A percentile compares a stretch with the other conserved stretches of the same genome.
phyloP scores from a whole-genome alignment of 2,329 filamentous ascomycete genomes.

The Trichothecium roseum region DNA sequence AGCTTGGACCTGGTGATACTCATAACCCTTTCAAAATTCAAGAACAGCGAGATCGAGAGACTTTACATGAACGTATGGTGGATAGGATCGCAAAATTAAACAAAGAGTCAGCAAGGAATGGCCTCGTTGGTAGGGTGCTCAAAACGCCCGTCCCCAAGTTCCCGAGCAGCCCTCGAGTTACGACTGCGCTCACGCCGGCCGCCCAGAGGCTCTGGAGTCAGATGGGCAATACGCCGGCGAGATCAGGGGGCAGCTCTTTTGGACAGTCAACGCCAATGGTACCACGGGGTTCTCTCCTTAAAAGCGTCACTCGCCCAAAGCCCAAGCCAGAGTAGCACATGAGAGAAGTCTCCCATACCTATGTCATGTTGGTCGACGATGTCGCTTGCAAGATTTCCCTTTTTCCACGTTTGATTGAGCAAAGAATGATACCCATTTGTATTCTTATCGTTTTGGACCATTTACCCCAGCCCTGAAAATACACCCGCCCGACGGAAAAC shows the following conservation, averaged over 20 bases:
- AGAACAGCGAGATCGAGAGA: constrained; percentile 66
- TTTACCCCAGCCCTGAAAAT: no score
- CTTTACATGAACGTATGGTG: constrained; percentile 76
- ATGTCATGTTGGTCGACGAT: no score
- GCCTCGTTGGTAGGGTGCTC: constrained; percentile 48
- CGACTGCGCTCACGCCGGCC: constrained; percentile 58
- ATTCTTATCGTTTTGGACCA: background rate
- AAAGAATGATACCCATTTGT: background rate
- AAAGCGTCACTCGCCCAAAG: constrained; percentile 17
- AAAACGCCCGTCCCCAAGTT: constrained; percentile 59
- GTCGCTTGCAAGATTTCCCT: no score
- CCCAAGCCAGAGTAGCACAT: constrained; percentile 10
- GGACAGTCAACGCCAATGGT: constrained; percentile 25
- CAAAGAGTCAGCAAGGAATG: constrained; percentile 47
- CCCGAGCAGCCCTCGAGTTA: constrained; percentile 51
- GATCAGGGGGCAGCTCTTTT: constrained; percentile 19
- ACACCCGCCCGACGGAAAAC: no score
- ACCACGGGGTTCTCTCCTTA: constrained; percentile 26
- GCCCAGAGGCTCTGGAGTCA: constrained; percentile 58
- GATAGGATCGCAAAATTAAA: constrained; percentile 69
- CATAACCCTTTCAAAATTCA: constrained; percentile 73
- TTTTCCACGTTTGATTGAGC: background rate
- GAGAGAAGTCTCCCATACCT: no score
- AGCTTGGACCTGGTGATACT: constrained; percentile 49
- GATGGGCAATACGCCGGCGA: constrained; percentile 37